Evolutionary conservation across 371 early-diverging fungal species (phyloP).

Genomic region (Batkoa obscura): DNA sequence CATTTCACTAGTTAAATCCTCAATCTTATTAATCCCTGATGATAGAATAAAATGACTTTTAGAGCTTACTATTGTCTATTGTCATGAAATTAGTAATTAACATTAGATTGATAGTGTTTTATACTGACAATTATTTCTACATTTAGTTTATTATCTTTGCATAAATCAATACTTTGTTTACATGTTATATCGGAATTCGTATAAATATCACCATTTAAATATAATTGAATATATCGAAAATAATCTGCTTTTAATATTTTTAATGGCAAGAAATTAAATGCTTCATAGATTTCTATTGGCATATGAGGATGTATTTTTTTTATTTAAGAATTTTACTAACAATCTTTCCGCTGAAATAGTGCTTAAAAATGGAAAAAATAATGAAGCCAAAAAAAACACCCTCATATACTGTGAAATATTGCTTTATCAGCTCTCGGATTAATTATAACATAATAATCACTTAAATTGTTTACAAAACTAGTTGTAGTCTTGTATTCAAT

Average conservation of each 20-base stretch:
- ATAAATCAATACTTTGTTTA: neutral
- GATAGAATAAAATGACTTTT: neutral
- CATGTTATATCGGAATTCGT: neutral
- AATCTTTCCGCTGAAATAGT: too few species aligned
- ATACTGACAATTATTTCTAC: neutral
- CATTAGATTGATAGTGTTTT: neutral
- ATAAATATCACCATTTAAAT: neutral
- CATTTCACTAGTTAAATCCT: neutral
- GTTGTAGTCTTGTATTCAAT: too few species aligned
- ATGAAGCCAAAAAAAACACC: too few species aligned
- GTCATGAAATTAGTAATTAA: too few species aligned
- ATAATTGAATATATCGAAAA: neutral
- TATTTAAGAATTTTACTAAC: too few species aligned
- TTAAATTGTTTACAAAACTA: too few species aligned
- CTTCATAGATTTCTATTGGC: neutral
- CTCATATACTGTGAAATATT: too few species aligned
- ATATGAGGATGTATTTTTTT: too few species aligned
- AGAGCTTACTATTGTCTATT: neutral
- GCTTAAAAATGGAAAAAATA: too few species aligned
- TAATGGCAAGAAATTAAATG: neutral
- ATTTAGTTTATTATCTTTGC: too few species aligned
- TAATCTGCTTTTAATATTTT: neutral
- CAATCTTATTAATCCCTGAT: neutral
- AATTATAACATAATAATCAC: too few species aligned
- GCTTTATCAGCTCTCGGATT: too few species aligned